Conservation (phyloP, 169 alveolate genomes). For the Cryptosporidium felis region DNA sequence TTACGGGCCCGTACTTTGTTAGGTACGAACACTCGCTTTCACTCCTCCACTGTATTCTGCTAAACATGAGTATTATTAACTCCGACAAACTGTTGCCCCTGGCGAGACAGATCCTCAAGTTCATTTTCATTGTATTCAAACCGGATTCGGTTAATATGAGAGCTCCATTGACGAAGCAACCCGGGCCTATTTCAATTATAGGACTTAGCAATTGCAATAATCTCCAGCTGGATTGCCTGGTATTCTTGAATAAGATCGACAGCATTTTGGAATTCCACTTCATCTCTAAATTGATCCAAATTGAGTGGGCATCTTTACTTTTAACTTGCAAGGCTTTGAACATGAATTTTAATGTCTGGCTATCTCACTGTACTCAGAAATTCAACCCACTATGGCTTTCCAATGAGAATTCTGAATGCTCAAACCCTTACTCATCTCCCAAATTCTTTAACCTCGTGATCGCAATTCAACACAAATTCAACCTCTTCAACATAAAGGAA, state of each 20-base stretch:
- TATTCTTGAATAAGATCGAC: conserved; percentile 9
- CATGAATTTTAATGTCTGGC: conserved; percentile 45
- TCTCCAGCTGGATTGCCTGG: not conserved
- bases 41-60: not conserved
- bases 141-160: conserved; percentile 1
- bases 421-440: not conserved
- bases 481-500: conserved; percentile 24
- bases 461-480: conserved; percentile 14
- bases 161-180: conserved; percentile 15
- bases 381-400: conserved; percentile 28
- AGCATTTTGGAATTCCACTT: conserved; percentile 16
- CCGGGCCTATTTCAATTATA: not conserved
- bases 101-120: not conserved
- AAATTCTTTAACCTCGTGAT: conserved; percentile 6
- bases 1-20: conserved; percentile 41
- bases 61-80: not conserved
- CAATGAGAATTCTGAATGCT: not conserved
- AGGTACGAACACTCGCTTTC: conserved; percentile 25
- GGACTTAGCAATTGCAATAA: not conserved
- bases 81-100: not conserved
- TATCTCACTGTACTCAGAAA: conserved; percentile 19
- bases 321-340: conserved; percentile 23
- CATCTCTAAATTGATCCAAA: conserved; percentile 3
- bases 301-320: conserved; percentile 32
- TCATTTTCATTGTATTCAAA: conserved; percentile 40